Evolutionary conservation across 805 yeast species (phyloP).

Genomic region (Suhomyces prunicola): DNA sequence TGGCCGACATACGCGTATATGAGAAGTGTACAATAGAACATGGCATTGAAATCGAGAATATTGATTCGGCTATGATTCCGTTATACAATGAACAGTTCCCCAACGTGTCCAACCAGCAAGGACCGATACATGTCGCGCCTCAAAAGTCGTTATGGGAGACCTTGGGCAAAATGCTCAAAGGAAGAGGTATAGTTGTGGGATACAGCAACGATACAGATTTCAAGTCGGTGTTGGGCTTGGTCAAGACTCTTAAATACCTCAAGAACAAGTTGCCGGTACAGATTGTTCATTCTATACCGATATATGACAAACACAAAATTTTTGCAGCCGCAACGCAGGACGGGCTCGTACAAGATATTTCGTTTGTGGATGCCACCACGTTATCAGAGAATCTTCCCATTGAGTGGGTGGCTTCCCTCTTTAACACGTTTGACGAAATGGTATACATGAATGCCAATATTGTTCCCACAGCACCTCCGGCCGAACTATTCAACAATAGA

Average conservation of each 20-base stretch:
- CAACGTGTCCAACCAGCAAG: not conserved
- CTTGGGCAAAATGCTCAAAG: not conserved
- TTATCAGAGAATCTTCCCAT: not conserved
- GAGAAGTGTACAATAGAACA: not conserved
- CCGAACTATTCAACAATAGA: constrained; percentile 3
- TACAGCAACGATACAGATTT: not conserved
- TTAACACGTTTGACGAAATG: constrained; percentile 9
- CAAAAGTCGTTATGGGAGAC: constrained; percentile 1
- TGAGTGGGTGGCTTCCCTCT: constrained; percentile 8
- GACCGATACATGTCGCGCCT: not conserved
- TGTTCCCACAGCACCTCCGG: constrained; percentile 9
- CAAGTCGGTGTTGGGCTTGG: not conserved
- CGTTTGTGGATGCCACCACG: constrained; percentile 5
- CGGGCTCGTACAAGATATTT: not conserved
- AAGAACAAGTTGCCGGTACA: constrained; percentile 10
- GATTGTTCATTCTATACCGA: constrained; percentile 7
- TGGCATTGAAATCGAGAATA: not conserved
- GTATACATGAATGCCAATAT: constrained; percentile 7
- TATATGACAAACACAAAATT: not conserved
- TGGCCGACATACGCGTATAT: not conserved
- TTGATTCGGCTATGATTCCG: not conserved
- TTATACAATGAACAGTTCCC: constrained; percentile 1
- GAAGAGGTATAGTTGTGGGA: constrained; percentile 11
- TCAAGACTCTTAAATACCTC: constrained; percentile 6
- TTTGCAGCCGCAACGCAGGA: not conserved